Conservation (phyloP, 192 early-diverging fungal genomes). For the Geosiphon pyriformis region DNA sequence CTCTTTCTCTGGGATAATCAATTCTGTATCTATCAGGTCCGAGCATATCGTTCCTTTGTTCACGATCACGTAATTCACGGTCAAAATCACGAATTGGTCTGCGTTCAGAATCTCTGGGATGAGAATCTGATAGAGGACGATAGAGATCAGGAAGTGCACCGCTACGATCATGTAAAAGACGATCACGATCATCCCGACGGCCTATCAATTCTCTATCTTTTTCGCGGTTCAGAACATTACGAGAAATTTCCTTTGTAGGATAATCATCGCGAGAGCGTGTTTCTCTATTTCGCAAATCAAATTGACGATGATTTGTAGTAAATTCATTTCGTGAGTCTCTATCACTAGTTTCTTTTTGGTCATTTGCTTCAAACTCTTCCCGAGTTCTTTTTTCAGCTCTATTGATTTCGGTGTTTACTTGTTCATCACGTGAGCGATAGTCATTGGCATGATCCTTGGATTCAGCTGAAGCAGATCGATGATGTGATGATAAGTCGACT, state of each 20-base stretch:
- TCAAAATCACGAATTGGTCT: conserved; percentile 12
- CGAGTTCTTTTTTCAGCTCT: conserved; percentile 4
- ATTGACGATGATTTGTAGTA: conserved; percentile 2
- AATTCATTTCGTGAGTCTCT: conserved; percentile 2
- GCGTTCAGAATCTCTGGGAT: conserved; percentile 9
- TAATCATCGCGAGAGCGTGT: conserved; percentile 2
- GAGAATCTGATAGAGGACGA: conserved; percentile 6
- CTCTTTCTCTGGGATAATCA: conserved; percentile 10
- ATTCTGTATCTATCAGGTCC: not conserved
- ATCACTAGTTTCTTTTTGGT: conserved; percentile 5
- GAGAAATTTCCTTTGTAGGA: not conserved
- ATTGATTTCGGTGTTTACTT: too few species aligned
- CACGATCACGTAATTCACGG: conserved; percentile 8
- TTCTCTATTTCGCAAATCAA: conserved; percentile 7
- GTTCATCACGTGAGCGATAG: too few species aligned
- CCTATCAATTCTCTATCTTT: not conserved
- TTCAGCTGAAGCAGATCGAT: too few species aligned
- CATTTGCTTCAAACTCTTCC: conserved; percentile 4
- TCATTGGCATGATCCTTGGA: too few species aligned
- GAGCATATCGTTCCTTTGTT: not conserved
- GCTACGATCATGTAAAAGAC: not conserved
- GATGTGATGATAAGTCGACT: too few species aligned
- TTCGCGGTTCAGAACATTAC: not conserved
- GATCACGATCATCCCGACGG: not conserved
- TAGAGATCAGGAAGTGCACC: conserved; percentile 9